Conservation (phyloP, 768 basidiomycete genomes). For the Leccinum pellstonianum region DNA sequence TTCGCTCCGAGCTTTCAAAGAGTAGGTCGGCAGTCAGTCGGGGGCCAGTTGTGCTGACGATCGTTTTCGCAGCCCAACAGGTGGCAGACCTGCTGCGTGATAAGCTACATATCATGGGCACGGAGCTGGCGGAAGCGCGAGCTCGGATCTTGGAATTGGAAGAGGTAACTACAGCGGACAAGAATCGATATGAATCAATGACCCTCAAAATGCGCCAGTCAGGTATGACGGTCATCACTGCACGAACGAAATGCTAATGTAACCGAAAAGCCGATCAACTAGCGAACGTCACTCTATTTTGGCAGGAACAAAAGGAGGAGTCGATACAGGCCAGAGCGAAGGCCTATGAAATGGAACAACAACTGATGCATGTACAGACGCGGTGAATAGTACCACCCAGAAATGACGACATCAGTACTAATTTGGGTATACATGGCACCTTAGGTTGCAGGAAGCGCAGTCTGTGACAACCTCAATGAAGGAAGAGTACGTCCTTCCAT, state of each 20-base stretch:
- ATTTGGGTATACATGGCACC: conserved; percentile 9
- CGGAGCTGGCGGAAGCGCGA: conserved; percentile 44
- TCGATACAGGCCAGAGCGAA: conserved; percentile 23
- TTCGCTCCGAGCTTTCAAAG: conserved; percentile 36
- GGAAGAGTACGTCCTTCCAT: conserved; percentile 32
- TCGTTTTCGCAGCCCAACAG: conserved; percentile 41
- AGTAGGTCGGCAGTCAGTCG: conserved; percentile 24
- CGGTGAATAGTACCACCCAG: conserved; percentile 13
- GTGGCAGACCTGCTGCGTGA: conserved; percentile 50
- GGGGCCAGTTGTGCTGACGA: background rate
- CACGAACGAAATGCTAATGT: conserved; percentile 15
- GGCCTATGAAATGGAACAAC: conserved; percentile 30
- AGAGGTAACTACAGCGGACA: conserved; percentile 20
- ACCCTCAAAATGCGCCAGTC: conserved; percentile 26
- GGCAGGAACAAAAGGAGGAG: conserved; percentile 31
- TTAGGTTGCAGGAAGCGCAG: conserved; percentile 28
- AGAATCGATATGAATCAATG: conserved; percentile 20
- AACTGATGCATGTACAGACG: conserved; percentile 20
- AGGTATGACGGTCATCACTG: conserved; percentile 15
- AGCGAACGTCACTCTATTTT: conserved; percentile 20
- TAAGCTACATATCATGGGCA: conserved; percentile 41
- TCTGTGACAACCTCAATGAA: conserved; percentile 28
- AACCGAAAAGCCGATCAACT: conserved; percentile 22
- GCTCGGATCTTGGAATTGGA: conserved; percentile 40
- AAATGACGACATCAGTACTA: conserved; percentile 3